Conservation (phyloP, 306 rosid species). For the Gastrolobium bilobum region DNA sequence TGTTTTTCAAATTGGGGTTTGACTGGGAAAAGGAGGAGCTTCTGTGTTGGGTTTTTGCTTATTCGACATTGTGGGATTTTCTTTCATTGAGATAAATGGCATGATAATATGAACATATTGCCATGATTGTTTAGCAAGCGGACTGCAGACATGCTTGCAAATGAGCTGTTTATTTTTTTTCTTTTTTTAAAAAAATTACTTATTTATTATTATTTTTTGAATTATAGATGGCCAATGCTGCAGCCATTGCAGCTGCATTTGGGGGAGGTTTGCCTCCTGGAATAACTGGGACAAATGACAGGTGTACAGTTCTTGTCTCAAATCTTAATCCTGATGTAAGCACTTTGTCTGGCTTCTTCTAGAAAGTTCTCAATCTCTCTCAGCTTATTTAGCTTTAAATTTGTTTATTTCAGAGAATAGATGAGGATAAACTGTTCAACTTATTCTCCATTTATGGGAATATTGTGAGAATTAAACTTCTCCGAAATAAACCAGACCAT, state of each 20-base stretch:
- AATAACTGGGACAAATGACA: slow-evolving; percentile 88
- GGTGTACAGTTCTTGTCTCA: slow-evolving; percentile 91
- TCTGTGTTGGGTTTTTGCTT: slow-evolving; percentile 17
- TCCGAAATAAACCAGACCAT: slow-evolving; percentile 92
- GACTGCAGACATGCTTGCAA: slow-evolving; percentile 3
- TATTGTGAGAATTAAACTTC: slow-evolving; percentile 91
- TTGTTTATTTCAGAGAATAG: slow-evolving; percentile 74
- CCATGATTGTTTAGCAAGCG: background rate
- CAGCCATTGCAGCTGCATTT: slow-evolving; percentile 89
- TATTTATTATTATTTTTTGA: slow-evolving; percentile 3
- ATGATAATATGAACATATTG: slow-evolving; percentile 17
- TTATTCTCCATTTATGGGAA: slow-evolving; percentile 92
- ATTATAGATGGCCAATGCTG: slow-evolving; percentile 84
- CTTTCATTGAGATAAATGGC: slow-evolving; percentile 16
- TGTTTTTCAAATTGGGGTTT: slow-evolving; percentile 4
- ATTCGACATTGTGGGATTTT: slow-evolving; percentile 27
- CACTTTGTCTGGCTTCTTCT: slow-evolving; percentile 9
- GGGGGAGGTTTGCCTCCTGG: slow-evolving; percentile 98
- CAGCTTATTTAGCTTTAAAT: slow-evolving; percentile 30
- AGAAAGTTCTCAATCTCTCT: background rate
- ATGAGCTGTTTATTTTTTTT: slow-evolving; percentile 1
- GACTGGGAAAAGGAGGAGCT: slow-evolving; percentile 4
- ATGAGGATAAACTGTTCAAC: slow-evolving; percentile 95
- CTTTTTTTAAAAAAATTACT: background rate
- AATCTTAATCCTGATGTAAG: slow-evolving; percentile 93